phyloP scores from a whole-genome alignment of 2,329 filamentous ascomycete species.

The Penicillium aurantiogriseum region DNA sequence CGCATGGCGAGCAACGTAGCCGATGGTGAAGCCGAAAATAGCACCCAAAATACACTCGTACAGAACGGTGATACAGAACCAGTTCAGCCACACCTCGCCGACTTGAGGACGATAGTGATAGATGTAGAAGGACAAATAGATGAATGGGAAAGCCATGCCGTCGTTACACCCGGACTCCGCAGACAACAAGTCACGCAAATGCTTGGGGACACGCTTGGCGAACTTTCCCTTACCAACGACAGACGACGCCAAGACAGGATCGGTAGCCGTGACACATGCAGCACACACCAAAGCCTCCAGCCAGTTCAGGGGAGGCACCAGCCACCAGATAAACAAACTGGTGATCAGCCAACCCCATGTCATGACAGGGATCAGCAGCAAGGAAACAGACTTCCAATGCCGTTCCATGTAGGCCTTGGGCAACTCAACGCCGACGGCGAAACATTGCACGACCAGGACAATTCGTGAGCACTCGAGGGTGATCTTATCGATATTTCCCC shows the following conservation, averaged over 20 bases:
- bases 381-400: slow-evolving; percentile 89
- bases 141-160: slow-evolving; percentile 98
- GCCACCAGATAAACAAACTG: slow-evolving; percentile 91
- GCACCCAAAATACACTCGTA: slow-evolving; percentile 96
- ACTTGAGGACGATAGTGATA: slow-evolving; percentile 74
- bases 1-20: slow-evolving; percentile 84
- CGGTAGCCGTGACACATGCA: slow-evolving; percentile 94
- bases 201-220: slow-evolving; percentile 93
- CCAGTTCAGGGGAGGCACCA: slow-evolving; percentile 77
- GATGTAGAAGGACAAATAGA: slow-evolving; percentile 88
- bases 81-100: slow-evolving; percentile 72
- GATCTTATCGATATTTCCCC: slow-evolving; percentile 67
- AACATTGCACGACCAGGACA: slow-evolving; percentile 71
- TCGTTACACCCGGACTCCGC: slow-evolving; percentile 99
- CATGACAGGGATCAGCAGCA: slow-evolving; percentile 93
- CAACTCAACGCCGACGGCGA: slow-evolving; percentile 69
- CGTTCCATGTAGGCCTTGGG: slow-evolving; percentile 85
- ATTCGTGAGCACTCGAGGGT: slow-evolving; percentile 70
- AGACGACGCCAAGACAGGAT: slow-evolving; percentile 93
- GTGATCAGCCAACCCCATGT: slow-evolving; percentile 82
- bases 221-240: slow-evolving; percentile 99
- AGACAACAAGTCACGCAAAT: slow-evolving; percentile 90
- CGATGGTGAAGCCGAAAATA: slow-evolving; percentile 80
- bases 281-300: slow-evolving; percentile 83
- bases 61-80: slow-evolving; percentile 83